Evolutionary conservation across 768 basidiomycete genomes (phyloP).

Genomic region (Hypholoma fasciculare): DNA sequence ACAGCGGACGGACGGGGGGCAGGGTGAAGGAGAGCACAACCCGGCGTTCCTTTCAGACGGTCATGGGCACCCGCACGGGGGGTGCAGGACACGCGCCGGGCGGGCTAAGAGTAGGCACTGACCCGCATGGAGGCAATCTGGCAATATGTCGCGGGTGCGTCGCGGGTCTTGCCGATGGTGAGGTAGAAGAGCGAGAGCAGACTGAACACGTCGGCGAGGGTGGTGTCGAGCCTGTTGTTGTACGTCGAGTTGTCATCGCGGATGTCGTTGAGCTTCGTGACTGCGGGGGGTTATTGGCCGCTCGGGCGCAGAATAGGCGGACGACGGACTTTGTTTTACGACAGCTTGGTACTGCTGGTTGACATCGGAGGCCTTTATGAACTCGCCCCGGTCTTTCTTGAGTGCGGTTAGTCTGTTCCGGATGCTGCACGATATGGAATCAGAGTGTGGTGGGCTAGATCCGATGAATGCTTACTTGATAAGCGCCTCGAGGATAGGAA

Average conservation of each 20-base stretch:
- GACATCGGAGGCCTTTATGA: slow-evolving; percentile 92
- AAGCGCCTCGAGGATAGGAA: slow-evolving; percentile 91
- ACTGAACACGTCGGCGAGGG: slow-evolving; percentile 93
- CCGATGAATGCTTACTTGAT: slow-evolving; percentile 65
- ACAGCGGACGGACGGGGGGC: neutral
- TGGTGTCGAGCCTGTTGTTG: slow-evolving; percentile 92
- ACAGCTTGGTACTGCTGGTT: slow-evolving; percentile 90
- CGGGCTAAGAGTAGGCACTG: slow-evolving; percentile 37
- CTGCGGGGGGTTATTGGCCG: slow-evolving; percentile 33
- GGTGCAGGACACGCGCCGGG: slow-evolving; percentile 10
- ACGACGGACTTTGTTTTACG: slow-evolving; percentile 82
- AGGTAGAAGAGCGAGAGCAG: slow-evolving; percentile 96
- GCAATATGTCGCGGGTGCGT: slow-evolving; percentile 93
- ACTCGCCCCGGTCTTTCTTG: slow-evolving; percentile 91
- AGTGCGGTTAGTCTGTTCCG: slow-evolving; percentile 92
- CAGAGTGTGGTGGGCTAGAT: slow-evolving; percentile 14
- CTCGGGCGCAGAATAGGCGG: slow-evolving; percentile 3
- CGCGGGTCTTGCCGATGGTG: slow-evolving; percentile 94
- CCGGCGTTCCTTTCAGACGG: slow-evolving; percentile 14
- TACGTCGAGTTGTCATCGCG: slow-evolving; percentile 74
- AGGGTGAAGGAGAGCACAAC: slow-evolving; percentile 2
- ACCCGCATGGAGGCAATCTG: slow-evolving; percentile 97
- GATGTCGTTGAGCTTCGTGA: slow-evolving; percentile 90
- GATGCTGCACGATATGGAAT: slow-evolving; percentile 54
- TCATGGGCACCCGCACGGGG: neutral